Percentiles rank a stretch among this genome's conserved stretches.
phyloP scores from a whole-genome alignment of 768 basidiomycete genomes.

The Tylopilus sp. region DNA sequence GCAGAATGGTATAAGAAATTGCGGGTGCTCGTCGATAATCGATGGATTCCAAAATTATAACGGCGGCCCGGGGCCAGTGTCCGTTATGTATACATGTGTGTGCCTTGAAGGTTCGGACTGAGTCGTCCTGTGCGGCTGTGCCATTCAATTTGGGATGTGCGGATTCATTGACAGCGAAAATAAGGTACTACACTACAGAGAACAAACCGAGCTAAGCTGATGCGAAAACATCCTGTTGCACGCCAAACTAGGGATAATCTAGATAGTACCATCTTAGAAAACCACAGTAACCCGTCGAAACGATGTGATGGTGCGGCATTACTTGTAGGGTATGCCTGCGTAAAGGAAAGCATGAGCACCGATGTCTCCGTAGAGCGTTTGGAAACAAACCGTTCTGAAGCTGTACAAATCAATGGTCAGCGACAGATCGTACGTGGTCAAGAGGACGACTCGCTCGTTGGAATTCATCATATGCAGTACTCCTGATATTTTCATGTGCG shows the following conservation, averaged over 20 bases:
- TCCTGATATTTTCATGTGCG: constrained; percentile 92
- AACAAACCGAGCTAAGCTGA: background rate
- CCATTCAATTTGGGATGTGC: background rate
- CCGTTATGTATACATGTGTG: too few relatives aligned
- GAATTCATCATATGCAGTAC: constrained; percentile 94
- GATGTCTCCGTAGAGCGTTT: background rate
- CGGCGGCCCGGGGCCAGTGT: too few relatives aligned
- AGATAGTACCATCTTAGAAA: background rate
- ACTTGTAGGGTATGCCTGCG: constrained; percentile 32
- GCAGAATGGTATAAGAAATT: background rate
- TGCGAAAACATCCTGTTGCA: background rate
- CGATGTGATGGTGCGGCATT: background rate
- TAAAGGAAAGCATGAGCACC: background rate
- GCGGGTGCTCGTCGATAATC: background rate
- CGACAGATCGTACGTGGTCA: background rate
- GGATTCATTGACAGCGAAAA: constrained; percentile 3
- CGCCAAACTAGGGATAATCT: background rate
- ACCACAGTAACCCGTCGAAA: background rate
- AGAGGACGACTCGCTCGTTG: constrained; percentile 59
- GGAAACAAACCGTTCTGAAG: constrained; percentile 44
- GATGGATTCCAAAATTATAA: background rate
- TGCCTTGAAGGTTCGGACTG: too few relatives aligned
- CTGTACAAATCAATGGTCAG: constrained; percentile 25
- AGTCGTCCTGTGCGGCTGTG: background rate
- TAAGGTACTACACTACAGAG: background rate